phyloP scores from a whole-genome alignment of 768 basidiomycete genomes.

The Gloeostereum incarnatum region DNA sequence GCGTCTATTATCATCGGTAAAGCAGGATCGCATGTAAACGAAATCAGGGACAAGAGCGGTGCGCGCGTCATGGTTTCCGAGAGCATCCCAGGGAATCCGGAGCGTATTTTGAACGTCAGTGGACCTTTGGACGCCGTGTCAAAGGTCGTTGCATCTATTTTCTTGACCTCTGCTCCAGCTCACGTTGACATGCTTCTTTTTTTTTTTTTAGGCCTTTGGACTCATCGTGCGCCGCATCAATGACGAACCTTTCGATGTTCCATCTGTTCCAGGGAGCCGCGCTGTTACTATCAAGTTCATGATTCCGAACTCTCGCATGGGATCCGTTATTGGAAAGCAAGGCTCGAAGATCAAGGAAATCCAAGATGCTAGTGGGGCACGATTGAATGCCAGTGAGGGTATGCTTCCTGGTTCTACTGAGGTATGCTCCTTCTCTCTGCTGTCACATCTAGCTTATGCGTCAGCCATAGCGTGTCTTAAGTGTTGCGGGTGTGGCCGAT shows the following conservation, averaged over 20 bases:
- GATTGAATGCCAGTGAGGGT: conserved; percentile 93
- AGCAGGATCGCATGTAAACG: conserved; percentile 92
- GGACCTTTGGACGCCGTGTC: conserved; percentile 97
- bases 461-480: conserved; percentile 86
- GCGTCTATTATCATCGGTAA: conserved; percentile 99
- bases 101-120: conserved; percentile 93
- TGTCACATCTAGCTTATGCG: conserved; percentile 10
- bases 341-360: conserved; percentile 99
- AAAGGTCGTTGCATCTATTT: conserved; percentile 51
- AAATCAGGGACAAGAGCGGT: conserved; percentile 96
- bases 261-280: conserved; percentile 94
- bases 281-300: conserved; percentile 99
- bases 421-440: conserved; percentile 36
- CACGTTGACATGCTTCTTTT: not conserved
- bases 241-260: conserved; percentile 96
- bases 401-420: conserved; percentile 99
- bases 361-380: conserved; percentile 94
- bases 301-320: conserved; percentile 99
- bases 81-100: conserved; percentile 98
- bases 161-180: conserved; percentile 2
- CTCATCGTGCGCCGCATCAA: conserved; percentile 98
- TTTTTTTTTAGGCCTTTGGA: conserved; percentile 77
- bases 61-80: conserved; percentile 97
- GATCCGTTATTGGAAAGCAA: conserved; percentile 95
- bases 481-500: conserved; percentile 97